These are phyloP conservation scores for Fusarium odoratissimum DNA, from an alignment of 2,329 filamentous ascomycete species.

Conservation along the genomic window DNA sequence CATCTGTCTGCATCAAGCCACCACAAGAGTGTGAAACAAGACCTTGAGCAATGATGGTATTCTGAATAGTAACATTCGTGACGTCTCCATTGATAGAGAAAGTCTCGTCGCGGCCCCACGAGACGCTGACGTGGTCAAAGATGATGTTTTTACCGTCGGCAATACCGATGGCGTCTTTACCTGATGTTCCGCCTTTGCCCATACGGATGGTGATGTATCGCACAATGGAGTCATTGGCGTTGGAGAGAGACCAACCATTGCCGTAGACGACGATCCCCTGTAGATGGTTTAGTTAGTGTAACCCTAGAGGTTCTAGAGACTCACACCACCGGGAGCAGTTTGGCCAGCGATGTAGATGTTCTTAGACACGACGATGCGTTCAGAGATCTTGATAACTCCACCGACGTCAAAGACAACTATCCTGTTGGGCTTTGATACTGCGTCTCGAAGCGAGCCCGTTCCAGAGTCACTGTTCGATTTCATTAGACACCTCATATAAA, in stretches of 20 bases:
- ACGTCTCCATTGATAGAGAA: constrained; percentile 62
- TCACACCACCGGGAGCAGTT: constrained; percentile 60
- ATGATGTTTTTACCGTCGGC: constrained; percentile 65
- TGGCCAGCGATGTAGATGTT: constrained; percentile 62
- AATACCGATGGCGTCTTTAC: constrained; percentile 66
- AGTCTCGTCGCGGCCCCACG: constrained; percentile 68
- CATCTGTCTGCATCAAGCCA: constrained; percentile 62
- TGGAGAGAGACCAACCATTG: constrained; percentile 64
- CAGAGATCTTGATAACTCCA: constrained; percentile 59
- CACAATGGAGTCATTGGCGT: constrained; percentile 64
- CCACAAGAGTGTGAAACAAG: constrained; percentile 65
- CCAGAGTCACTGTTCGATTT: constrained; percentile 49
- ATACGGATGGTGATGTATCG: constrained; percentile 67
- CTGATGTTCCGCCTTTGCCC: constrained; percentile 61
- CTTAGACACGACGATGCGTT: constrained; percentile 56
- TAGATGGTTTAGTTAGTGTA: neutral
- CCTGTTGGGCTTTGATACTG: constrained; percentile 55
- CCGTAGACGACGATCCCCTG: constrained; percentile 63
- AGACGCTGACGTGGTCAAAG: constrained; percentile 65
- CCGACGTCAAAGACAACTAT: constrained; percentile 61
- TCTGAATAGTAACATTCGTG: constrained; percentile 62
- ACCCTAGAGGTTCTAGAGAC: constrained; percentile 17
- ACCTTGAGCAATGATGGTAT: constrained; percentile 65
- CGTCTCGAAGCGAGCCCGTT: constrained; percentile 51
- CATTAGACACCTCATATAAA: neutral